Evolutionary conservation across 305 asterid genomes (phyloP), one percentile per base, ranked within the genome.

Genomic region (Fraxinus latifolia): DNA sequence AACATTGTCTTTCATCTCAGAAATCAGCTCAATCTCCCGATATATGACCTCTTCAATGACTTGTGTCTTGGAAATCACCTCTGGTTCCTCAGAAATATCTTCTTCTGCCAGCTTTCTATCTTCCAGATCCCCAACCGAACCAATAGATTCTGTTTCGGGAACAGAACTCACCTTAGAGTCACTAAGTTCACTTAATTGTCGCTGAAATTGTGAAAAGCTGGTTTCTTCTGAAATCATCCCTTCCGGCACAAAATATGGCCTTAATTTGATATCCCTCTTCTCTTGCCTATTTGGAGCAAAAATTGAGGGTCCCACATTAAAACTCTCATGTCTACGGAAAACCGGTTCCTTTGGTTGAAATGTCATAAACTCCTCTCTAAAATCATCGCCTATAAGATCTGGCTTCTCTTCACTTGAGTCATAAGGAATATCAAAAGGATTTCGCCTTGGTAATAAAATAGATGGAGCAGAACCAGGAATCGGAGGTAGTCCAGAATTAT

Each of bases 401-500:
- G 81, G 84, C 79, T 80, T 87, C 58, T 84, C 91, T 74, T 87
- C 88, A 33, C 70, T 76, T 1, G 82, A 77, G 17, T 82, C 87
- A 12, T 74, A 83, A 39, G 93, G 90, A 14, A 84, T 44, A 25
- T 88, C 93, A 31, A 91, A 91, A 32, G 94, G 93, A 29, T 89
- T 91, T 31, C 83, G 76, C 73, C 91, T 80, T 4, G 82, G 88
- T 68, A 85, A 47, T 39, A 91, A 42, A 47, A 88, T 58, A 7
- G 94, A 89, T 34, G 92, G 94, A 81, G 94, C 93, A 17, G 94
- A 91, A 33, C 94, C 91, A 8, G 94, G 94, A 74, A 86, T 79
- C 0, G 91, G 88, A 65, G 88, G 91, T 14, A 81, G 42, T n/a
- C 85, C 83, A 3, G 79, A 67, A 53, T 71, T 77, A 5, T 77